These are phyloP conservation scores for Rhododendron williamsianum DNA, from an alignment of 148 eudicot genomes.

Conservation along the genomic window DNA sequence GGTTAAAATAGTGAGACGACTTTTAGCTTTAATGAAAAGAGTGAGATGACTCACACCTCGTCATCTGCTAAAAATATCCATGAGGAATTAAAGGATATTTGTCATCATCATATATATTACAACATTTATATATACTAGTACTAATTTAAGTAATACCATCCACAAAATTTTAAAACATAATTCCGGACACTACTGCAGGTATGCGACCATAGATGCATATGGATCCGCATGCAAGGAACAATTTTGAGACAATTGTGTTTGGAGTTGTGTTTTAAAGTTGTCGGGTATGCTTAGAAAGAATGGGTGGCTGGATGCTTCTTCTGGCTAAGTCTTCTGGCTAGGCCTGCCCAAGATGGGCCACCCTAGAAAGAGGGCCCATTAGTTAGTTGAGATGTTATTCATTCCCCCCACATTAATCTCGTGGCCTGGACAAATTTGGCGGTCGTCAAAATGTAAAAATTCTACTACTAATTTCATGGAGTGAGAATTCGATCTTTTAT, in stretches of 20 bases:
- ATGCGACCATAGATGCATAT: too few species aligned
- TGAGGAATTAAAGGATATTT: neutral
- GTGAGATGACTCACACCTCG: slow-evolving; percentile 1
- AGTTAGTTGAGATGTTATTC: neutral
- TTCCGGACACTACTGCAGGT: too few species aligned
- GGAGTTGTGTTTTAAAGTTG: neutral
- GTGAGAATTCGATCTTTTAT: neutral
- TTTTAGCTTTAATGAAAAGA: neutral
- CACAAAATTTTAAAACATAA: too few species aligned
- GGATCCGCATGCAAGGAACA: too few species aligned
- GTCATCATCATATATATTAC: neutral
- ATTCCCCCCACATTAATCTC: slow-evolving; percentile 12
- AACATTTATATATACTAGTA: too few species aligned
- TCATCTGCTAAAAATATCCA: slow-evolving; percentile 7
- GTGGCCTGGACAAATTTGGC: slow-evolving; percentile 34
- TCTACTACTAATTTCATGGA: neutral
- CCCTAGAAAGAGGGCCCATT: slow-evolving; percentile 12
- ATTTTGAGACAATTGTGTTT: neutral
- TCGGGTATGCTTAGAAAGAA: neutral
- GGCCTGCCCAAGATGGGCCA: neutral
- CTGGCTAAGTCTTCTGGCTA: too few species aligned
- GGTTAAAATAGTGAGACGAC: too few species aligned
- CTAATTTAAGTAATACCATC: too few species aligned
- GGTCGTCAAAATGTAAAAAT: slow-evolving; percentile 14
- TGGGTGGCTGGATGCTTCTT: neutral